These are phyloP conservation scores for Lomentospora prolificans DNA, from an alignment of 2,329 filamentous ascomycete species.

Conservation along the genomic window DNA sequence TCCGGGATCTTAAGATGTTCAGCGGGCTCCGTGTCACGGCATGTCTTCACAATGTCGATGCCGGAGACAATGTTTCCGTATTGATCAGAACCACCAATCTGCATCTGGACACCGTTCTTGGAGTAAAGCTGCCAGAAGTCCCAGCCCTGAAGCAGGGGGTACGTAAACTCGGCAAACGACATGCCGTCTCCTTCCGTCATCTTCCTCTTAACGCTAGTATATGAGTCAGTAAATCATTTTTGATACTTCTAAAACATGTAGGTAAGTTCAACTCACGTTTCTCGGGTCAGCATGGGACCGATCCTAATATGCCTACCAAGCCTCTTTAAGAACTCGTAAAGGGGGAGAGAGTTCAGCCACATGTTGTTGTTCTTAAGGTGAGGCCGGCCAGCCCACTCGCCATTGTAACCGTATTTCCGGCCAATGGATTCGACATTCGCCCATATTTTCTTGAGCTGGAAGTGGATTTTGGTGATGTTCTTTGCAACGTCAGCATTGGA, in stretches of 20 bases:
- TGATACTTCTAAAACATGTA: background rate
- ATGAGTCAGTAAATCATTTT: conserved; percentile 13
- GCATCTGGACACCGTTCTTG: conserved; percentile 60
- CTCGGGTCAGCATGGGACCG: conserved; percentile 77
- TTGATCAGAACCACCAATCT: conserved; percentile 92
- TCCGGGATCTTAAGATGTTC: conserved; percentile 27
- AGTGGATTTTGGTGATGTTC: conserved; percentile 60
- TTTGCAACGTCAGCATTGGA: conserved; percentile 41
- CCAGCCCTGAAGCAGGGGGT: conserved; percentile 89
- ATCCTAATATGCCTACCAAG: conserved; percentile 67
- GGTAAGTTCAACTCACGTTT: conserved; percentile 54
- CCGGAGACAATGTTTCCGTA: conserved; percentile 93
- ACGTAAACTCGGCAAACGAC: conserved; percentile 87
- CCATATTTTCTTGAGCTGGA: conserved; percentile 65
- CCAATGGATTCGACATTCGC: conserved; percentile 59
- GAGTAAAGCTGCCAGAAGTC: conserved; percentile 87
- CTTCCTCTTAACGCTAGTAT: conserved; percentile 62
- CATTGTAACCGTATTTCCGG: conserved; percentile 52
- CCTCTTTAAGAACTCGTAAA: conserved; percentile 66
- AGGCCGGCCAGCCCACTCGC: conserved; percentile 55
- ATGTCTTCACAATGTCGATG: conserved; percentile 71
- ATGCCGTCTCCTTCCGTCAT: conserved; percentile 82
- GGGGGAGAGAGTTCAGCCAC: conserved; percentile 66
- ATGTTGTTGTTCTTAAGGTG: conserved; percentile 69
- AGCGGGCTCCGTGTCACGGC: conserved; percentile 48